Percentiles rank a stretch among this genome's conserved stretches.
Evolutionary conservation across 495 filamentous ascomycete genomes (phyloP).

Genomic region (Annulohypoxylon stygium): DNA sequence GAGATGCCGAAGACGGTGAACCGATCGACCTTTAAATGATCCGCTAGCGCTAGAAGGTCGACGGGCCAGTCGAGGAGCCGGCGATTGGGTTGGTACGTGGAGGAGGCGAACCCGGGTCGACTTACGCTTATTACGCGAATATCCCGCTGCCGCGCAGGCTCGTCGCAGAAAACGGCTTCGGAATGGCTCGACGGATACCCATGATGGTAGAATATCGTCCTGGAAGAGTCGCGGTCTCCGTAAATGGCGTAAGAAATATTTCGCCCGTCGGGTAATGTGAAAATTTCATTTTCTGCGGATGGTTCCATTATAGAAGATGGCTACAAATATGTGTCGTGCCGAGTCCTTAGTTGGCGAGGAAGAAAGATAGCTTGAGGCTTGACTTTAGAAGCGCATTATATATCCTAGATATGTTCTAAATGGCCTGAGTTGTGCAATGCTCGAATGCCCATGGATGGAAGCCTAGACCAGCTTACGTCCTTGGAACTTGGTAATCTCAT

Average conservation of each 20-base stretch:
- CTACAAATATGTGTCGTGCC: neutral
- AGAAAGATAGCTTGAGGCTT: neutral
- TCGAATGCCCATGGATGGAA: neutral
- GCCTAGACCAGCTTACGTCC: neutral
- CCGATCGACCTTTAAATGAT: conserved; percentile 50
- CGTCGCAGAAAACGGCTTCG: conserved; percentile 53
- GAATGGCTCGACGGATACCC: conserved; percentile 60
- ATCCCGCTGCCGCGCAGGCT: conserved; percentile 43
- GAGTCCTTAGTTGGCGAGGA: neutral
- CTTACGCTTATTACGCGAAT: conserved; percentile 58
- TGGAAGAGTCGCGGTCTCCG: conserved; percentile 47
- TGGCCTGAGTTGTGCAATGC: no score
- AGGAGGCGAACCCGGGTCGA: conserved; percentile 61
- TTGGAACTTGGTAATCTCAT: neutral
- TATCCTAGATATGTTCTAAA: neutral
- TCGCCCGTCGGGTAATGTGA: conserved; percentile 55
- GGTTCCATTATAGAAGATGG: neutral
- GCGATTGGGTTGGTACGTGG: conserved; percentile 54
- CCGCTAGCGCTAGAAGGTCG: conserved; percentile 56
- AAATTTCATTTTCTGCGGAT: neutral
- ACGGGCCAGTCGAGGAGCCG: conserved; percentile 57
- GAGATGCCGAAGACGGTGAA: conserved; percentile 62
- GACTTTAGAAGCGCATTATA: neutral
- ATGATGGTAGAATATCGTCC: conserved; percentile 60
- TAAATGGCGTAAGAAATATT: conserved; percentile 58